Conservation (phyloP, 2,329 filamentous ascomycete genomes). For the Lojkania enalia region DNA sequence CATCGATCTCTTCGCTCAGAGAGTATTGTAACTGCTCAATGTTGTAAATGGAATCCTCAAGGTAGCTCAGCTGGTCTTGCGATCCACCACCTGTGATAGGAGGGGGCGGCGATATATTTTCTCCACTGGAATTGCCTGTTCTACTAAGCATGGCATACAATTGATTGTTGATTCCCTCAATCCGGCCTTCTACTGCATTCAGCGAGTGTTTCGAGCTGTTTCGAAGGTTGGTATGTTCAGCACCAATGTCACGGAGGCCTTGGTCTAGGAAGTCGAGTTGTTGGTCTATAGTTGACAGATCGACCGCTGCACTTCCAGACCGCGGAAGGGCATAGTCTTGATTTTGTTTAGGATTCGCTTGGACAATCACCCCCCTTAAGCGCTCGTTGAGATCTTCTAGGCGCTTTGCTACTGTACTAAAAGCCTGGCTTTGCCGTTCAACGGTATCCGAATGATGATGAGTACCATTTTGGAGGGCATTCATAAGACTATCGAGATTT, state of each 20-base stretch:
- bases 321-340: conserved; percentile 37
- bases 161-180: conserved; percentile 62
- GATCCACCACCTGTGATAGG: conserved; percentile 60
- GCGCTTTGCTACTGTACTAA: conserved; percentile 66
- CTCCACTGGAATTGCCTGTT: conserved; percentile 55
- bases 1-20: conserved; percentile 33
- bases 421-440: conserved; percentile 50
- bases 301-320: conserved; percentile 17
- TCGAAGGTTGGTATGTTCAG: conserved; percentile 53
- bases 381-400: conserved; percentile 70
- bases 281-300: conserved; percentile 45
- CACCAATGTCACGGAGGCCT: conserved; percentile 63
- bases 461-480: conserved; percentile 42
- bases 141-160: conserved; percentile 55
- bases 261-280: conserved; percentile 75
- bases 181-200: conserved; percentile 45
- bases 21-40: conserved; percentile 41
- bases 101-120: conserved; percentile 61
- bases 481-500: conserved; percentile 58
- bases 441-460: conserved; percentile 32
- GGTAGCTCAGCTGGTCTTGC: conserved; percentile 69
- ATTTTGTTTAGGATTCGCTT: conserved; percentile 59
- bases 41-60: conserved; percentile 63
- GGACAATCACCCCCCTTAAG: conserved; percentile 68
- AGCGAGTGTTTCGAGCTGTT: conserved; percentile 33